Evolutionary conservation across 495 filamentous ascomycete genomes (phyloP).

Genomic region (Neohortaea acidophila): DNA sequence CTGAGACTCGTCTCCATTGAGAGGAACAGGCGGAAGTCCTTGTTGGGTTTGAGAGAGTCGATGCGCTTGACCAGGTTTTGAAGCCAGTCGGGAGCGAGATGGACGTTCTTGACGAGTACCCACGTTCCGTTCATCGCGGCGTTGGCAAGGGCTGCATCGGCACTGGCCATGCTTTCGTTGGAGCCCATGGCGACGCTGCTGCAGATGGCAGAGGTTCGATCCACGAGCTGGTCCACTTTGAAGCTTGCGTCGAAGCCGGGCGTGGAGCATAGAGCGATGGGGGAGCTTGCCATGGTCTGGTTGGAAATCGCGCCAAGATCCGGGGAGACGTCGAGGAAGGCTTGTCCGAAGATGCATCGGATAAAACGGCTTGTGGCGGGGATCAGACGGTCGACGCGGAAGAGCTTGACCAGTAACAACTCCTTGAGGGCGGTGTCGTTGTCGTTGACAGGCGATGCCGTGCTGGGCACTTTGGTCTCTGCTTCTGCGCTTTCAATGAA

Average conservation of each 20-base stretch:
- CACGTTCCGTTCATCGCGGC: slow-evolving; percentile 85
- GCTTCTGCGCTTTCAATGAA: slow-evolving; percentile 78
- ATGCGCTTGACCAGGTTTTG: slow-evolving; percentile 94
- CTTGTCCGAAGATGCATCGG: slow-evolving; percentile 72
- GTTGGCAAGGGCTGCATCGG: slow-evolving; percentile 88
- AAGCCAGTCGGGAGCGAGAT: slow-evolving; percentile 87
- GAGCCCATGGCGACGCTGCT: slow-evolving; percentile 99
- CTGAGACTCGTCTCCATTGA: slow-evolving; percentile 96
- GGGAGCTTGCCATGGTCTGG: slow-evolving; percentile 69
- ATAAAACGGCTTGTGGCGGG: slow-evolving; percentile 83
- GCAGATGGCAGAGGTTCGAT: slow-evolving; percentile 63
- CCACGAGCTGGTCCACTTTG: slow-evolving; percentile 91
- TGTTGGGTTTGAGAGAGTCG: slow-evolving; percentile 84
- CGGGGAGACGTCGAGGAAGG: slow-evolving; percentile 62
- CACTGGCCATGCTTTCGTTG: slow-evolving; percentile 76
- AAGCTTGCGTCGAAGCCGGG: slow-evolving; percentile 97
- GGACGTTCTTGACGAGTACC: slow-evolving; percentile 98
- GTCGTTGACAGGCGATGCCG: slow-evolving; percentile 46
- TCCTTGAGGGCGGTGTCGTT: slow-evolving; percentile 69
- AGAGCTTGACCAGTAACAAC: slow-evolving; percentile 79
- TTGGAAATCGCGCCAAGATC: slow-evolving; percentile 73
- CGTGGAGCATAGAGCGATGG: slow-evolving; percentile 81
- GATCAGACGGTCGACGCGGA: slow-evolving; percentile 89
- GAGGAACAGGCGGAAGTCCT: slow-evolving; percentile 87
- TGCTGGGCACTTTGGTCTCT: slow-evolving; percentile 61